Conservation (phyloP, 2,329 filamentous ascomycete genomes). For the Leptographium wingfieldii region DNA sequence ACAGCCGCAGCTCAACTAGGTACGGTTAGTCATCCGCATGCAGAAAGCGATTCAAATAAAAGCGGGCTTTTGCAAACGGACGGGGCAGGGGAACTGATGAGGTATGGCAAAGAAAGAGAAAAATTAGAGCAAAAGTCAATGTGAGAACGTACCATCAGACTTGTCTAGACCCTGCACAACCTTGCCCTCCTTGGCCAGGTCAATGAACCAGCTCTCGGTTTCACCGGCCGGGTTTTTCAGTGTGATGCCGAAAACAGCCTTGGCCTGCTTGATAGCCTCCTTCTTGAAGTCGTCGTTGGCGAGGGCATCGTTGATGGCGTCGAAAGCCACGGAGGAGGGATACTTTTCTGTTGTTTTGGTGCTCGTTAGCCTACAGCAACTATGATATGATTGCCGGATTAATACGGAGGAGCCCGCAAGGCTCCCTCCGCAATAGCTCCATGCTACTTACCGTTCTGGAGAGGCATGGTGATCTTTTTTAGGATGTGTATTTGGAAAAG, state of each 20-base stretch:
- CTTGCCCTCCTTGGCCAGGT: conserved; percentile 79
- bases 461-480: conserved; percentile 5
- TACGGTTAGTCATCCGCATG: neutral
- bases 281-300: conserved; percentile 58
- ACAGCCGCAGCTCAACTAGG: conserved; percentile 71
- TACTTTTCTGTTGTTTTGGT: conserved; percentile 50
- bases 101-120: too few species aligned
- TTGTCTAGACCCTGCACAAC: conserved; percentile 72
- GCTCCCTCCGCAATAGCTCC: neutral
- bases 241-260: conserved; percentile 79
- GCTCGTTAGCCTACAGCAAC: neutral
- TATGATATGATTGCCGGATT: too few species aligned
- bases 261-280: conserved; percentile 79
- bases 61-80: neutral
- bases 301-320: conserved; percentile 67
- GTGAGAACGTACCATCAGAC: conserved; percentile 54
- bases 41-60: neutral
- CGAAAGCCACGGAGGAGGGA: conserved; percentile 84
- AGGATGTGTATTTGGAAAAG: too few species aligned
- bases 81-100: neutral
- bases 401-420: too few species aligned
- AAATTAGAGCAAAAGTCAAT: neutral
- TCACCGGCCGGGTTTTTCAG: conserved; percentile 78
- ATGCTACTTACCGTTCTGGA: conserved; percentile 9
- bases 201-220: conserved; percentile 83